A percentile compares a stretch with the other conserved stretches of the same genome.
These are phyloP conservation scores for Friedmanniomyces endolithicus DNA, from an alignment of 495 filamentous ascomycete species.

Conservation along the genomic window DNA sequence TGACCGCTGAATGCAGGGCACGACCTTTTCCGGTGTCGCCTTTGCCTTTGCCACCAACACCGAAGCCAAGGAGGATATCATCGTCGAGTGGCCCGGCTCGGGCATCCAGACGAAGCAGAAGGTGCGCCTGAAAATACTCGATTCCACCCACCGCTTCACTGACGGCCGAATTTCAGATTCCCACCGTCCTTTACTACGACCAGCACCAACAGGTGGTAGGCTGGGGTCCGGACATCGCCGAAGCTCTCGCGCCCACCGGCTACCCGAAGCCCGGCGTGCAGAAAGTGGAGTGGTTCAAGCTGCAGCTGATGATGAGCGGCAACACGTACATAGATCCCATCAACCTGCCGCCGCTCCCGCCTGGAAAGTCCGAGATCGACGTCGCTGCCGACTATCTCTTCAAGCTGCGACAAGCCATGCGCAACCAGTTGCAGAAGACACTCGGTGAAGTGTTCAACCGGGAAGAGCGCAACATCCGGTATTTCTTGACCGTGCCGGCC, in stretches of 20 bases:
- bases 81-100: slow-evolving; percentile 64
- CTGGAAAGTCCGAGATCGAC: slow-evolving; percentile 66
- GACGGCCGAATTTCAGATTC: slow-evolving; percentile 40
- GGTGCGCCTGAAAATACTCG: slow-evolving; percentile 30
- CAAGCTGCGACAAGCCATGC: slow-evolving; percentile 63
- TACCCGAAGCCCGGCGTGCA: slow-evolving; percentile 66
- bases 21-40: slow-evolving; percentile 63
- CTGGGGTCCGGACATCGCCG: slow-evolving; percentile 65
- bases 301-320: slow-evolving; percentile 63
- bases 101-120: slow-evolving; percentile 68
- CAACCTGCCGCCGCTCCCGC: slow-evolving; percentile 61
- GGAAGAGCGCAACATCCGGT: slow-evolving; percentile 62
- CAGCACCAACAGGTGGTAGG: slow-evolving; percentile 67
- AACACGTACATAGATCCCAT: slow-evolving; percentile 72
- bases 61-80: slow-evolving; percentile 68
- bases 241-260: slow-evolving; percentile 59
- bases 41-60: slow-evolving; percentile 66
- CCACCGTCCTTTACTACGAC: slow-evolving; percentile 64
- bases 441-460: slow-evolving; percentile 64
- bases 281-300: slow-evolving; percentile 71
- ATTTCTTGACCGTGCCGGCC: slow-evolving; percentile 61
- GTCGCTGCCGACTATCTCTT: slow-evolving; percentile 67
- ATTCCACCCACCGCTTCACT: neutral
- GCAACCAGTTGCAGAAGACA: slow-evolving; percentile 61
- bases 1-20: slow-evolving; percentile 39